phyloP scores from a whole-genome alignment of 75 land plant genomes.

The Selaginella moellendorffii region DNA sequence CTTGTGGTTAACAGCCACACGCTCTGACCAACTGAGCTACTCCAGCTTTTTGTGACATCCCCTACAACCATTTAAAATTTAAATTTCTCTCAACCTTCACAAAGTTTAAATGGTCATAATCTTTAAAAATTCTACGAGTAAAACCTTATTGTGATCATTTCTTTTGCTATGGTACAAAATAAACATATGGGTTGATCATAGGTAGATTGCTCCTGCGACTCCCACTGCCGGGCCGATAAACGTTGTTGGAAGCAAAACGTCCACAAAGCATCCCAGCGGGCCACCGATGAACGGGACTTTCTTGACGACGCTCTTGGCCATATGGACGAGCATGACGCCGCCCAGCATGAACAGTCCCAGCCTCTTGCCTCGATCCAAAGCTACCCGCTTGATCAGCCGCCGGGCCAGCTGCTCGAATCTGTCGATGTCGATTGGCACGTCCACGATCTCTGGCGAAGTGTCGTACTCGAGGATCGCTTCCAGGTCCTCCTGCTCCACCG shows the following conservation, averaged over 20 bases:
- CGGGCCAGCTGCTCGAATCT: conserved; percentile 26
- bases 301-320: conserved; percentile 26
- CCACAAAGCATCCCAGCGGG: conserved; percentile 20
- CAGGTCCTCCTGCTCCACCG: conserved; percentile 27
- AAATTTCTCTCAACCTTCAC: too few species aligned
- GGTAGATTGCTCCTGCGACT: conserved; percentile 30
- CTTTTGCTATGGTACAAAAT: too few species aligned
- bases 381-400: conserved; percentile 22
- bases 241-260: conserved; percentile 24
- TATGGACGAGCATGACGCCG: conserved; percentile 29
- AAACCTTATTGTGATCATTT: too few species aligned
- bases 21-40: conserved; percentile 12
- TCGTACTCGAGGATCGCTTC: conserved; percentile 15
- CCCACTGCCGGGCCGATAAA: conserved; percentile 32
- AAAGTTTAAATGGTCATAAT: too few species aligned
- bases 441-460: conserved; percentile 9
- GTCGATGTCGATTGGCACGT: conserved; percentile 17
- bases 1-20: conserved; percentile 12
- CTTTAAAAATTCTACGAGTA: too few species aligned
- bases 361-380: conserved; percentile 33
- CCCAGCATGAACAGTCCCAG: conserved; percentile 35
- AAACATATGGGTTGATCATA: too few species aligned
- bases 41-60: too few species aligned
- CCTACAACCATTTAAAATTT: too few species aligned
- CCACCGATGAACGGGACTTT: conserved; percentile 29